Percentiles rank a stretch among this genome's conserved stretches.
These are phyloP conservation scores for Jacaranda copaia DNA, from an alignment of 257 asterid species.

Conservation along the genomic window DNA sequence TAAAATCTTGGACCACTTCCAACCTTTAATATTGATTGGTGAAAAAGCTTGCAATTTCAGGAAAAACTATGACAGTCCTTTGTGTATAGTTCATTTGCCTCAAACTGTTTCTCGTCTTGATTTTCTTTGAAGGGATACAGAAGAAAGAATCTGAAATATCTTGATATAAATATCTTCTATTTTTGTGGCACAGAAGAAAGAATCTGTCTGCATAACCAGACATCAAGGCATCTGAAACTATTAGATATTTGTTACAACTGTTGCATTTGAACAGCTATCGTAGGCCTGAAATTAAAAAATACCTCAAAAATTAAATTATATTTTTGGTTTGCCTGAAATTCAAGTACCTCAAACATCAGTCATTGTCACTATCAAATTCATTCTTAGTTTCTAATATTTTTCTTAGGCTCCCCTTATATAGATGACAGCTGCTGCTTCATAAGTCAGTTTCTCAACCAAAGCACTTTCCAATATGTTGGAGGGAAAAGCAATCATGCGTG, in stretches of 20 bases:
- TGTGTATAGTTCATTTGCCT: background rate
- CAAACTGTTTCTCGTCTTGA: conserved; percentile 11
- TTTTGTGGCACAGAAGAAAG: conserved; percentile 28
- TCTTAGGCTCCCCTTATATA: conserved; percentile 5
- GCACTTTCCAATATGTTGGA: conserved; percentile 37
- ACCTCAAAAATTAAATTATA: too few species aligned
- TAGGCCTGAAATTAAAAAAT: background rate
- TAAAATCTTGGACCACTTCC: conserved; percentile 8
- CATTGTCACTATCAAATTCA: background rate
- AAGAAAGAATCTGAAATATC: background rate
- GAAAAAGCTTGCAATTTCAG: background rate
- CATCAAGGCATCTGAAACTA: background rate
- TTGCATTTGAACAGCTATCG: conserved; percentile 33
- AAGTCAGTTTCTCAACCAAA: background rate
- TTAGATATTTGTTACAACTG: conserved; percentile 23
- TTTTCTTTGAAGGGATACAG: conserved; percentile 1
- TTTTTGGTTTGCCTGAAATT: too few species aligned
- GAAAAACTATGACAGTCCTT: background rate
- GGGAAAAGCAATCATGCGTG: conserved; percentile 41
- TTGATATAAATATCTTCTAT: conserved; percentile 18
- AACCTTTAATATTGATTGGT: background rate
- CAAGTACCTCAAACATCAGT: background rate
- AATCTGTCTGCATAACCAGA: background rate
- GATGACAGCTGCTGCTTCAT: background rate
- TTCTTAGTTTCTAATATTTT: background rate